Evolutionary conservation across 768 basidiomycete species (phyloP).

Genomic region (Psilocybe cubensis): DNA sequence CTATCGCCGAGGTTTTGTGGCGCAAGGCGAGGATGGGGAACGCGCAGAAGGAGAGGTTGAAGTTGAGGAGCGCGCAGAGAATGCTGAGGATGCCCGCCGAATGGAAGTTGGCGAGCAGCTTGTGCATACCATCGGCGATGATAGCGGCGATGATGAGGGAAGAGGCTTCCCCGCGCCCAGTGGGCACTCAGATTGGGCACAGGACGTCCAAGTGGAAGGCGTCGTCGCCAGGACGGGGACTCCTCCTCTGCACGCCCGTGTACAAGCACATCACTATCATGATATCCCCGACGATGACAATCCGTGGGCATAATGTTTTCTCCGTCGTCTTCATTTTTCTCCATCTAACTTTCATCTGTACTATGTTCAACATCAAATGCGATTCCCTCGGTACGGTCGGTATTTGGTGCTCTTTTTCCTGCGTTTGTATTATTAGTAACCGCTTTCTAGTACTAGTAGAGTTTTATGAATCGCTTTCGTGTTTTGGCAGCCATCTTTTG

Average conservation of each 20-base stretch:
- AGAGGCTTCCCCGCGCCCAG: constrained; percentile 3
- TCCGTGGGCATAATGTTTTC: constrained; percentile 50
- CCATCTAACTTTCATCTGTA: constrained; percentile 13
- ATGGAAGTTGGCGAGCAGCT: constrained; percentile 47
- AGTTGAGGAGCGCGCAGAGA: constrained; percentile 32
- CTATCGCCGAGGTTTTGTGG: constrained; percentile 52
- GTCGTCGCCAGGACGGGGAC: constrained; percentile 40
- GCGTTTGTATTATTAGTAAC: too few relatives aligned
- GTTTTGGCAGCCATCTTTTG: too few relatives aligned
- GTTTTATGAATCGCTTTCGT: too few relatives aligned
- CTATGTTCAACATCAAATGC: neutral
- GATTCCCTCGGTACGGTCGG: neutral
- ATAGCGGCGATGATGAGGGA: constrained; percentile 32
- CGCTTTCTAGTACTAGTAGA: too few relatives aligned
- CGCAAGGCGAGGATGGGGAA: constrained; percentile 31
- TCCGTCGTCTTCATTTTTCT: constrained; percentile 13
- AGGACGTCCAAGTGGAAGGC: constrained; percentile 24
- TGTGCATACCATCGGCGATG: constrained; percentile 35
- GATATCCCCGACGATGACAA: constrained; percentile 51
- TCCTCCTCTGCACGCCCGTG: constrained; percentile 49
- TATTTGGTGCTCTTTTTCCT: neutral
- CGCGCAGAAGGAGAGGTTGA: constrained; percentile 43
- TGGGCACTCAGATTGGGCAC: constrained; percentile 17
- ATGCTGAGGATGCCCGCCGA: constrained; percentile 24
- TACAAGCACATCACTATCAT: constrained; percentile 33